Percentiles rank a stretch among this genome's conserved stretches.
These are phyloP conservation scores for Penicillium sp. DNA, from an alignment of 2,329 filamentous ascomycete genomes.

Conservation along the genomic window DNA sequence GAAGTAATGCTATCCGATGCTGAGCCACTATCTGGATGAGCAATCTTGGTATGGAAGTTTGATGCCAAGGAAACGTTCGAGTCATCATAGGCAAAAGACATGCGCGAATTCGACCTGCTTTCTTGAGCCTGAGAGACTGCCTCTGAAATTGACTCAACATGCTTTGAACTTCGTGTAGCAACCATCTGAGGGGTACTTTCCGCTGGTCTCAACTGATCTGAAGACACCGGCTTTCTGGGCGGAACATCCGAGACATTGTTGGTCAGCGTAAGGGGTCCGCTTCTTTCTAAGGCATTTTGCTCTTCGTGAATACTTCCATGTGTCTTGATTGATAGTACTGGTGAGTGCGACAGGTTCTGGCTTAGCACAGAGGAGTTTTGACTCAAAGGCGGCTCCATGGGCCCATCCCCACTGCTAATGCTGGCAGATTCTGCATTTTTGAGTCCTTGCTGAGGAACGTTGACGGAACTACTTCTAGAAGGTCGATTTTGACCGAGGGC, in stretches of 20 bases:
- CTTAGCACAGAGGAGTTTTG: conserved; percentile 33
- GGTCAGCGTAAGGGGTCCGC: conserved; percentile 19
- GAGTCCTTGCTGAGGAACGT: conserved; percentile 30
- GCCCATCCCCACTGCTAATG: conserved; percentile 32
- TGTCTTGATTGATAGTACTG: conserved; percentile 32
- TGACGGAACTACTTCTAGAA: conserved; percentile 34
- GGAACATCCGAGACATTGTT: conserved; percentile 23
- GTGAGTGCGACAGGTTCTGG: conserved; percentile 33
- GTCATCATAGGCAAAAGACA: conserved; percentile 31
- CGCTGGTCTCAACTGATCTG: conserved; percentile 28
- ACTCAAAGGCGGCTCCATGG: conserved; percentile 28
- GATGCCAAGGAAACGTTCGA: conserved; percentile 19
- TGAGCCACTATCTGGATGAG: conserved; percentile 15
- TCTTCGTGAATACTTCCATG: conserved; percentile 31
- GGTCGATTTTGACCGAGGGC: conserved; percentile 30
- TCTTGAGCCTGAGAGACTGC: conserved; percentile 29
- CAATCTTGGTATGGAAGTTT: background rate
- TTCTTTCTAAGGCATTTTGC: conserved; percentile 17
- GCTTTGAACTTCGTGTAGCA: conserved; percentile 25
- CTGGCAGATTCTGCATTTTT: conserved; percentile 30
- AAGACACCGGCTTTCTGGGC: conserved; percentile 21
- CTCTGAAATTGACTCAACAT: conserved; percentile 27
- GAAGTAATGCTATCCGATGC: conserved; percentile 28
- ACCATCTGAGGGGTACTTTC: conserved; percentile 30
- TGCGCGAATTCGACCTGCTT: conserved; percentile 30